These are phyloP conservation scores for Rhododendron simsii DNA, from an alignment of 148 eudicot species.

Conservation along the genomic window DNA sequence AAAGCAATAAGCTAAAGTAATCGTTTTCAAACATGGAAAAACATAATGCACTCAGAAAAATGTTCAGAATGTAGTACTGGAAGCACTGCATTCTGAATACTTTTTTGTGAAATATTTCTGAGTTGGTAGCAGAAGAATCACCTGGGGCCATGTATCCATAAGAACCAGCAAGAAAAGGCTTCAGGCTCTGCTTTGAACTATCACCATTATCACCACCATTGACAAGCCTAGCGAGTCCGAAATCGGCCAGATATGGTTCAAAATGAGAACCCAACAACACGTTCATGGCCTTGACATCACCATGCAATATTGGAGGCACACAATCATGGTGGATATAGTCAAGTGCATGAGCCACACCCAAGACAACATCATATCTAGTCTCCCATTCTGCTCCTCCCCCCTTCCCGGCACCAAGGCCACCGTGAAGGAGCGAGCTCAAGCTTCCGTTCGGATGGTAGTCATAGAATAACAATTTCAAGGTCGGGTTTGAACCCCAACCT, in stretches of 20 bases:
- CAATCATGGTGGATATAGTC: constrained; percentile 96
- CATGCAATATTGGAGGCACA: constrained; percentile 78
- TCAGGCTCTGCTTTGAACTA: constrained; percentile 42
- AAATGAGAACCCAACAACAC: constrained; percentile 67
- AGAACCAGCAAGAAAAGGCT: constrained; percentile 86
- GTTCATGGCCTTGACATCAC: constrained; percentile 97
- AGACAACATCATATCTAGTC: constrained; percentile 58
- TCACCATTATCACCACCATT: constrained; percentile 14
- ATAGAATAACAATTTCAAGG: constrained; percentile 71
- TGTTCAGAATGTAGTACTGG: background rate
- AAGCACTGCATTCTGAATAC: background rate
- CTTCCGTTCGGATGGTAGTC: constrained; percentile 91
- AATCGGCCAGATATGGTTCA: constrained; percentile 90
- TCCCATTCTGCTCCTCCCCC: constrained; percentile 94
- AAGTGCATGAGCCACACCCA: constrained; percentile 91
- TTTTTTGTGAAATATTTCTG: background rate
- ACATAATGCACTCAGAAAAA: background rate
- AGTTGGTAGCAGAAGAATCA: constrained; percentile 14
- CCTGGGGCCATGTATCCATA: constrained; percentile 99
- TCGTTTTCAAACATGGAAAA: background rate
- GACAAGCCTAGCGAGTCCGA: constrained; percentile 78
- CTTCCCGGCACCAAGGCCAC: constrained; percentile 34
- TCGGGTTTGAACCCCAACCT: constrained; percentile 84
- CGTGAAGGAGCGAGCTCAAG: constrained; percentile 89
- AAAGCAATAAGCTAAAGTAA: background rate